phyloP scores from a whole-genome alignment of 345 rosid species.

The Salix viminalis region DNA sequence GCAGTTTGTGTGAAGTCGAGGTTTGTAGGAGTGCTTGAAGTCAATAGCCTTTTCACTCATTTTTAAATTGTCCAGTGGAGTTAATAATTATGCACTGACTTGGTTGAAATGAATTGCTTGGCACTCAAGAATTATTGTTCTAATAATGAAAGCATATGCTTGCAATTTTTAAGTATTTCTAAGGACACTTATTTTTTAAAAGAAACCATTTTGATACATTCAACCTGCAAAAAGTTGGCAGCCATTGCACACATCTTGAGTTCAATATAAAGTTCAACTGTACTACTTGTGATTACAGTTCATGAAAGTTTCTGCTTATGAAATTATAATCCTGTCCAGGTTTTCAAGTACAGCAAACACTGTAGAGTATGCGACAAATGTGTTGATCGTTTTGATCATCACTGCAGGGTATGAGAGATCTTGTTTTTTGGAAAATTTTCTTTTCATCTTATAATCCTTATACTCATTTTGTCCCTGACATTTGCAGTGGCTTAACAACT shows the following conservation, averaged over 20 bases:
- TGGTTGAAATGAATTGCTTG: background rate
- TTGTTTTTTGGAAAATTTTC: slow-evolving; percentile 2
- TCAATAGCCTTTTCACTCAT: background rate
- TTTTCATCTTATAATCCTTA: slow-evolving; percentile 3
- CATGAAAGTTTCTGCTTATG: slow-evolving; percentile 1
- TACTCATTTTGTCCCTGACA: slow-evolving; percentile 12
- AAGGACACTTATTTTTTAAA: background rate
- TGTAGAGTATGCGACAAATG: slow-evolving; percentile 98
- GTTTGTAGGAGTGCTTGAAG: slow-evolving; percentile 35
- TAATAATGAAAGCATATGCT: background rate
- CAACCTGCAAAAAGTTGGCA: background rate
- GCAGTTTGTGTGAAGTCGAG: slow-evolving; percentile 98
- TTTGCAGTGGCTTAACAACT: slow-evolving; percentile 95
- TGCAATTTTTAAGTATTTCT: no score
- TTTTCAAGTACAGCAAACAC: slow-evolving; percentile 94
- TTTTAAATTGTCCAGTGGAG: background rate
- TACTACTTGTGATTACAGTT: background rate
- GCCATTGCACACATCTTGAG: background rate
- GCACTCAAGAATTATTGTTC: background rate
- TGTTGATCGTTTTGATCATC: slow-evolving; percentile 88
- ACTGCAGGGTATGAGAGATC: slow-evolving; percentile 71
- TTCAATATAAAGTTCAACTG: background rate
- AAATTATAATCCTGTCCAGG: slow-evolving; percentile 41
- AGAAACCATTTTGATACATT: background rate
- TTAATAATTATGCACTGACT: background rate